phyloP scores from a whole-genome alignment of 306 rosid genomes.

The Corylus americana region DNA sequence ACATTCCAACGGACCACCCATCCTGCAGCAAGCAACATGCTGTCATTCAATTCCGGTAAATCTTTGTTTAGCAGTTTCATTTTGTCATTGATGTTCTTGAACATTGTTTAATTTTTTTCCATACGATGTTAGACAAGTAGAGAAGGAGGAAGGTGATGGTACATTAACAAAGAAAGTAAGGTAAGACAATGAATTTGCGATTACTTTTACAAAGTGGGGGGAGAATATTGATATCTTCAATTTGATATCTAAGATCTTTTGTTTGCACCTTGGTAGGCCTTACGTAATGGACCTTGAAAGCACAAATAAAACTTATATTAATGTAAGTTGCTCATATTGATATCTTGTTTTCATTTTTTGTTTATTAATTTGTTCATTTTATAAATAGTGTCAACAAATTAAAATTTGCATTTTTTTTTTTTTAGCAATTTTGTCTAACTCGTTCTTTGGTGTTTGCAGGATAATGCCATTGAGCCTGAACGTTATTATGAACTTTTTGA shows the following conservation, averaged over 20 bases:
- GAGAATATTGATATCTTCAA: not conserved
- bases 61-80: slow-evolving; percentile 24
- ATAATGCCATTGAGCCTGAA: slow-evolving; percentile 82
- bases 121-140: slow-evolving; percentile 67
- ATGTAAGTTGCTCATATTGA: slow-evolving; percentile 56
- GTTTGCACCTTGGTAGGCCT: slow-evolving; percentile 55
- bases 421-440: slow-evolving; percentile 14
- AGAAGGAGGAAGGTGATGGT: slow-evolving; percentile 84
- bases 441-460: slow-evolving; percentile 55
- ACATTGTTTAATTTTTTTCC: not conserved
- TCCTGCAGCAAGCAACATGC: slow-evolving; percentile 99
- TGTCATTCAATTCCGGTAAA: slow-evolving; percentile 87
- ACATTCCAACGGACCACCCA: slow-evolving; percentile 96
- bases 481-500: slow-evolving; percentile 93
- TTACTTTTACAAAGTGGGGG: not conserved
- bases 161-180: slow-evolving; percentile 51
- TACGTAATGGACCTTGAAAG: slow-evolving; percentile 98
- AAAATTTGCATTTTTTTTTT: slow-evolving; percentile 13
- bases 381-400: slow-evolving; percentile 8
- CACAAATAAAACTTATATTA: slow-evolving; percentile 92
- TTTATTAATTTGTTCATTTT: slow-evolving; percentile 9
- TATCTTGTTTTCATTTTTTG: slow-evolving; percentile 6
- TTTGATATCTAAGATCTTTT: slow-evolving; percentile 23
- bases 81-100: slow-evolving; percentile 13
- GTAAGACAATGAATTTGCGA: slow-evolving; percentile 38